phyloP scores from a whole-genome alignment of 306 rosid species.

The Abrus precatorius region DNA sequence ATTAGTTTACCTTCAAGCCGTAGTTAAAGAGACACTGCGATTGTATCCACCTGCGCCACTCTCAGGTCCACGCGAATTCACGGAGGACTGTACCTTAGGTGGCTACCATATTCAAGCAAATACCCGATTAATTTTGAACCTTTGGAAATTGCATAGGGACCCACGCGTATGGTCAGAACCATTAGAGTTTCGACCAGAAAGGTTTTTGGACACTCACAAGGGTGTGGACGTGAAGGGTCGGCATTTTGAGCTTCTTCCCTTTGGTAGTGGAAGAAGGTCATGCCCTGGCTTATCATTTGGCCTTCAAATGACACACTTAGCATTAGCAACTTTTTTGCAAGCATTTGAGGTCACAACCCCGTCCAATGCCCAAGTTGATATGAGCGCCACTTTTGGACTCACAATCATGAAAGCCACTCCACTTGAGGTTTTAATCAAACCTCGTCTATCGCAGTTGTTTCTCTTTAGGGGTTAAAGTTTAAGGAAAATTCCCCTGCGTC shows the following conservation, averaged over 20 bases:
- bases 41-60: conserved; percentile 64
- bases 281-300: conserved; percentile 58
- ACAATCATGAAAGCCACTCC: conserved; percentile 19
- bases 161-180: conserved; percentile 30
- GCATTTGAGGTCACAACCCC: conserved; percentile 54
- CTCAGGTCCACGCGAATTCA: conserved; percentile 50
- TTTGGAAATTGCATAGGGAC: conserved; percentile 22
- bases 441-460: background rate
- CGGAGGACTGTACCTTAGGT: conserved; percentile 35
- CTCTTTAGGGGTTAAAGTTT: too few relatives aligned
- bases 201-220: conserved; percentile 57
- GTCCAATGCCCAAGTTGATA: conserved; percentile 49
- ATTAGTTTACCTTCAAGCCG: conserved; percentile 55
- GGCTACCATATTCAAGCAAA: conserved; percentile 51
- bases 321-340: conserved; percentile 54
- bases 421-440: conserved; percentile 31
- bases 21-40: conserved; percentile 43
- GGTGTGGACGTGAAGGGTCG: conserved; percentile 56
- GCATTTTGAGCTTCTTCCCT: conserved; percentile 58
- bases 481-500: too few relatives aligned
- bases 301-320: conserved; percentile 49
- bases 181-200: conserved; percentile 63
- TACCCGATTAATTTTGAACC: conserved; percentile 57
- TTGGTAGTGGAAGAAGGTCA: conserved; percentile 64
- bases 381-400: conserved; percentile 50